phyloP scores from a whole-genome alignment of 805 yeast genomes.

The Jamesozyma gamospora region DNA sequence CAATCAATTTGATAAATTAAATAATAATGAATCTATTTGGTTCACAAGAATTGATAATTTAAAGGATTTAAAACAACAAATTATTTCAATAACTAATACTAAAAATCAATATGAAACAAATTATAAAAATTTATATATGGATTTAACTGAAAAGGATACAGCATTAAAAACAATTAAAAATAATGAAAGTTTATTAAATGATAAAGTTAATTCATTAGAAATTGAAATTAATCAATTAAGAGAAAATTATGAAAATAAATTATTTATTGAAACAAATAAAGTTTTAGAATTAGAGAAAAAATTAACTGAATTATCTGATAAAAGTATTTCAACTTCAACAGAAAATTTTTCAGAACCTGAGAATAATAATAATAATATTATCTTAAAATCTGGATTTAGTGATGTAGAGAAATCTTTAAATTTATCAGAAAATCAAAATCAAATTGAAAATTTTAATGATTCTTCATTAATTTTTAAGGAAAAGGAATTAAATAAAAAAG shows the following conservation, averaged over 20 bases:
- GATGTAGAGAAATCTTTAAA: not conserved
- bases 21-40: constrained; percentile 30
- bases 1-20: constrained; percentile 48
- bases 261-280: not conserved
- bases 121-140: not conserved
- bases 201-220: not conserved
- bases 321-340: not conserved
- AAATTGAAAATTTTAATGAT: constrained; percentile 3
- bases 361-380: not conserved
- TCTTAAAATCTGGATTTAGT: not conserved
- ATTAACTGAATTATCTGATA: not conserved
- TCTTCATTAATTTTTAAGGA: constrained; percentile 17
- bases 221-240: constrained; percentile 1
- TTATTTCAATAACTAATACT: not conserved
- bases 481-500: constrained; percentile 21
- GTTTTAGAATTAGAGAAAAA: not conserved
- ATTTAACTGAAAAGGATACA: not conserved
- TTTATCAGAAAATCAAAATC: not conserved
- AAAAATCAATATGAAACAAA: constrained; percentile 1
- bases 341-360: not conserved
- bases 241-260: not conserved
- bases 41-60: constrained; percentile 14
- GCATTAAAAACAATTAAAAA: not conserved
- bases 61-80: not conserved
- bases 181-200: not conserved